These are phyloP conservation scores for Fusarium miscanthi DNA, from an alignment of 2,329 filamentous ascomycete species.

Conservation along the genomic window DNA sequence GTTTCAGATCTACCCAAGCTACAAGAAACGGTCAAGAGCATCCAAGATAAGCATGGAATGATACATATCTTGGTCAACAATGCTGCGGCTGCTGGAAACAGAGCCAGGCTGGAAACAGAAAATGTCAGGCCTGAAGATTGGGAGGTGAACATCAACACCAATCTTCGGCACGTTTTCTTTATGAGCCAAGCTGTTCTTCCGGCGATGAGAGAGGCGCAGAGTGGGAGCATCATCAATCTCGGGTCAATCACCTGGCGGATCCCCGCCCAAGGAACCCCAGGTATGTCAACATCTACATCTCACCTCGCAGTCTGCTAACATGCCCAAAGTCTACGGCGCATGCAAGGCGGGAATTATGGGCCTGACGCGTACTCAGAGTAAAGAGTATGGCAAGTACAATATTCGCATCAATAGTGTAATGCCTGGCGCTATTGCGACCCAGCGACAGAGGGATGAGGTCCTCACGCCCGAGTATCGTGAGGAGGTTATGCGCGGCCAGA, in stretches of 20 bases:
- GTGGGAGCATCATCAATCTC: constrained; percentile 66
- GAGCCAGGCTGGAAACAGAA: constrained; percentile 45
- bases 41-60: constrained; percentile 43
- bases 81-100: constrained; percentile 63
- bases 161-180: constrained; percentile 65
- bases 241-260: constrained; percentile 62
- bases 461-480: constrained; percentile 56
- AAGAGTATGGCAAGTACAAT: constrained; percentile 61
- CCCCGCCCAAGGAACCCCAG: constrained; percentile 55
- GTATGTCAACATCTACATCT: neutral
- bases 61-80: constrained; percentile 89
- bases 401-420: constrained; percentile 63
- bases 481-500: constrained; percentile 54
- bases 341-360: constrained; percentile 67
- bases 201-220: constrained; percentile 58
- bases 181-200: constrained; percentile 77
- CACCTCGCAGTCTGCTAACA: neutral
- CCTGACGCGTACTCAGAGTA: constrained; percentile 65
- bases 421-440: constrained; percentile 60
- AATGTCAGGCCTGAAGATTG: constrained; percentile 55
- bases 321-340: constrained; percentile 55
- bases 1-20: constrained; percentile 52
- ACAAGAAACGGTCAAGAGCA: constrained; percentile 48
- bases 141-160: constrained; percentile 57
- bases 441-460: constrained; percentile 57